Conservation (phyloP, 352 stramenopile species). For the Pseudoperonospora humuli region DNA sequence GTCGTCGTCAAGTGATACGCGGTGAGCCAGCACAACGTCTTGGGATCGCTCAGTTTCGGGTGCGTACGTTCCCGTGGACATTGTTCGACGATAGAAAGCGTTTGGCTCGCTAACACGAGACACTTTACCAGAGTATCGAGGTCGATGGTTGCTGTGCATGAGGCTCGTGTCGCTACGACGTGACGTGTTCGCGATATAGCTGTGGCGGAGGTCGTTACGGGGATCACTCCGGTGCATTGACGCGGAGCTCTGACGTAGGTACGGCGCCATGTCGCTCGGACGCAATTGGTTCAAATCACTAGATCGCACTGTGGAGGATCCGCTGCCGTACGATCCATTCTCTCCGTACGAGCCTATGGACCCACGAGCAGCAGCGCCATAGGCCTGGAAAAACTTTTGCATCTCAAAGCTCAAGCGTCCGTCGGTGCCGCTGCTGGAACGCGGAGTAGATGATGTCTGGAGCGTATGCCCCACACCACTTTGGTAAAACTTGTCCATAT, state of each 20-base stretch:
- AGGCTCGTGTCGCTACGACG: conserved; percentile 30
- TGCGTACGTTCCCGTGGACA: conserved; percentile 23
- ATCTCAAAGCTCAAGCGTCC: conserved; percentile 52
- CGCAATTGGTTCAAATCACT: conserved; percentile 39
- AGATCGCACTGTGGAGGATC: conserved; percentile 41
- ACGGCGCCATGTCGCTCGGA: conserved; percentile 23
- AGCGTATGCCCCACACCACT: conserved; percentile 23
- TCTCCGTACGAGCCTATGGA: conserved; percentile 26
- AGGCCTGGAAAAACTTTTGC: conserved; percentile 67
- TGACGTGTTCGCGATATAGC: conserved; percentile 24
- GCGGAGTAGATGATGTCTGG: conserved; percentile 22
- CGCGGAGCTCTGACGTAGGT: conserved; percentile 30
- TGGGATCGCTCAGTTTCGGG: conserved; percentile 29
- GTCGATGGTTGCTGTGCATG: conserved; percentile 21
- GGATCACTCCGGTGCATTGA: conserved; percentile 18
- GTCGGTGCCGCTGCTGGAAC: conserved; percentile 29
- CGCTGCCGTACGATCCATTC: conserved; percentile 38
- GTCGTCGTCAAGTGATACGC: conserved; percentile 50
- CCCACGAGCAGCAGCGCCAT: conserved; percentile 28
- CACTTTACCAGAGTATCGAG: conserved; percentile 21
- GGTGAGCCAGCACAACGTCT: conserved; percentile 50
- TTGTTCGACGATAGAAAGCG: conserved; percentile 36
- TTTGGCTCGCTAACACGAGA: conserved; percentile 39
- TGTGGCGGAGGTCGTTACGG: conserved; percentile 15
- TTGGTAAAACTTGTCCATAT: conserved; percentile 78